Evolutionary conservation across 2,329 filamentous ascomycete genomes (phyloP).

Genomic region (Zopfia rhizophila): DNA sequence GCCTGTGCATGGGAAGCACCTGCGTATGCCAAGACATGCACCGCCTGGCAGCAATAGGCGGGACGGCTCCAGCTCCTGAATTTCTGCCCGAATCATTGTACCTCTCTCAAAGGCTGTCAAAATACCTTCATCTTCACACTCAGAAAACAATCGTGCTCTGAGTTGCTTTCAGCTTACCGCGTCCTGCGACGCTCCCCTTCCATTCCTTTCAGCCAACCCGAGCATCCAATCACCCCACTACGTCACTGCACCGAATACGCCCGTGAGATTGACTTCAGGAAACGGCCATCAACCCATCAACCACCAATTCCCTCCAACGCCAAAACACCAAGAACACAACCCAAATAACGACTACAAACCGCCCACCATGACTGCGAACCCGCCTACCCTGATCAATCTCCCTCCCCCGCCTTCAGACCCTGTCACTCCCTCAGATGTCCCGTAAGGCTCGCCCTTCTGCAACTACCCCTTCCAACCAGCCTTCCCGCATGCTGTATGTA

Average conservation of each 20-base stretch:
- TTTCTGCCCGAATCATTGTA: no score
- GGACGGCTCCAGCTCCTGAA: no score
- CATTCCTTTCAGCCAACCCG: constrained; percentile 23
- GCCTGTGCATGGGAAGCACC: no score
- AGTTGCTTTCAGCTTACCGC: no score
- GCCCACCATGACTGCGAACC: constrained; percentile 44
- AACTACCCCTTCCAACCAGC: constrained; percentile 16
- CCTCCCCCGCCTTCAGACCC: constrained; percentile 84
- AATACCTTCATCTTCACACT: no score
- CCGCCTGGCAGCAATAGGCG: no score
- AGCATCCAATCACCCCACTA: constrained; percentile 17
- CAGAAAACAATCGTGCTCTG: no score
- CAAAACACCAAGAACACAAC: constrained; percentile 8
- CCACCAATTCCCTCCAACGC: constrained; percentile 2
- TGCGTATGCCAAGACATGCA: no score
- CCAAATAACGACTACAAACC: constrained; percentile 8
- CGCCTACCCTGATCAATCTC: constrained; percentile 82
- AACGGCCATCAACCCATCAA: no score
- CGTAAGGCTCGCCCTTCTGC: constrained; percentile 66
- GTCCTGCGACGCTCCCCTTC: no score
- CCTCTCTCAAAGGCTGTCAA: no score
- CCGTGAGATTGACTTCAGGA: no score
- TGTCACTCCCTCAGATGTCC: constrained; percentile 88
- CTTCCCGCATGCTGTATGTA: constrained; percentile 21
- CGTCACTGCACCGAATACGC: constrained; percentile 15